These are phyloP conservation scores for Monosporascus cannonballus DNA, from an alignment of 2,329 filamentous ascomycete genomes.

Conservation along the genomic window DNA sequence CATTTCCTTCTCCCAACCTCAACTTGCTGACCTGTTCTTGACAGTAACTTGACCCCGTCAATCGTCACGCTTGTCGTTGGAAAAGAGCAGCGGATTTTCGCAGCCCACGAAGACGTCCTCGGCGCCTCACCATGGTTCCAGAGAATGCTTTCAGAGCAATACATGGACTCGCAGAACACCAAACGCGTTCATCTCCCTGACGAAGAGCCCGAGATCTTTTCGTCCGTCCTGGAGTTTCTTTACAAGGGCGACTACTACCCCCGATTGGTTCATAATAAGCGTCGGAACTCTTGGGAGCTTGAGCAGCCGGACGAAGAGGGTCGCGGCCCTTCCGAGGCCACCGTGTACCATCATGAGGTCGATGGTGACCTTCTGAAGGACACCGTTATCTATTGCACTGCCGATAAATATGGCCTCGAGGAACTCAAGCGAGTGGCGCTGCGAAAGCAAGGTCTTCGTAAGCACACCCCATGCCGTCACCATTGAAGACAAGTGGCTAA, in stretches of 20 bases:
- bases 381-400: constrained; percentile 85
- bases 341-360: constrained; percentile 60
- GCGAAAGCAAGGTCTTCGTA: constrained; percentile 81
- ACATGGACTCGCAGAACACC: constrained; percentile 47
- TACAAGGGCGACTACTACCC: constrained; percentile 95
- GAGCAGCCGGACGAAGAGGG: constrained; percentile 51
- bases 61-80: constrained; percentile 79
- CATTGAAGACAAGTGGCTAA: neutral
- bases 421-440: constrained; percentile 80
- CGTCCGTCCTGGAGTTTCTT: constrained; percentile 81
- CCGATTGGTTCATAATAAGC: constrained; percentile 74
- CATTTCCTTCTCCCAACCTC: neutral
- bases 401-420: constrained; percentile 75
- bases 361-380: constrained; percentile 74
- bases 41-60: constrained; percentile 53
- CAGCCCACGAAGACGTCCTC: constrained; percentile 83
- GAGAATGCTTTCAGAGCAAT: constrained; percentile 55
- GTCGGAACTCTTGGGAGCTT: constrained; percentile 74
- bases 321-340: constrained; percentile 50
- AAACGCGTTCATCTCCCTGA: constrained; percentile 76
- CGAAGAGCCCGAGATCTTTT: constrained; percentile 87
- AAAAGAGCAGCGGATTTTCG: constrained; percentile 79
- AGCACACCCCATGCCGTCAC: constrained; percentile 23
- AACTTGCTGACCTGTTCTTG: constrained; percentile 5
- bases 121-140: constrained; percentile 74